Conservation (phyloP, 139 green algal genomes). For the Picochlorum costavermella region DNA sequence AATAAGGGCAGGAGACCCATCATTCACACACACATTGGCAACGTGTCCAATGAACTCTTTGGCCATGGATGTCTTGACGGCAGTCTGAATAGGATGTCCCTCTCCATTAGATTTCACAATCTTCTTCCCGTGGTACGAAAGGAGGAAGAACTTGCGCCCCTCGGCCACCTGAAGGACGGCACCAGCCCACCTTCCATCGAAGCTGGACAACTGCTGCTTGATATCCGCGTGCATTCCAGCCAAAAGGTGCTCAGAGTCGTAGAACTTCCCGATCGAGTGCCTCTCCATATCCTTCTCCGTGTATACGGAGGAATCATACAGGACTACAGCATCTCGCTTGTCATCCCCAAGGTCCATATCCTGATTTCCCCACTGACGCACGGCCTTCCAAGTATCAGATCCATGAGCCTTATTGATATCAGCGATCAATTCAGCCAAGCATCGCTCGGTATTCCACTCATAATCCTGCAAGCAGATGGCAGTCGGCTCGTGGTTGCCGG, state of each 20-base stretch:
- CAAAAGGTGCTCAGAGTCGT: conserved; percentile 10
- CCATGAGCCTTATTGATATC: conserved; percentile 1
- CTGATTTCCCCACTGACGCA: conserved; percentile 11
- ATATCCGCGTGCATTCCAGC: conserved; percentile 14
- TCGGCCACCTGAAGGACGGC: not conserved
- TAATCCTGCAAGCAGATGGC: conserved; percentile 11
- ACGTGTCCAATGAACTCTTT: conserved; percentile 12
- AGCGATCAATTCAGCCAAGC: not conserved
- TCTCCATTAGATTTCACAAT: not conserved
- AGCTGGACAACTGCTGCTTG: conserved; percentile 3
- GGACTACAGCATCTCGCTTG: conserved; percentile 8
- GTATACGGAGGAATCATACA: conserved; percentile 12
- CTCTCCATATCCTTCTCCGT: conserved; percentile 4
- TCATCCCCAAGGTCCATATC: not conserved
- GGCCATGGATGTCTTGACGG: conserved; percentile 10
- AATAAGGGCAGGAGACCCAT: conserved; percentile 6
- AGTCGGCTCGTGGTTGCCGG: not conserved
- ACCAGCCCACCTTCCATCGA: conserved; percentile 8
- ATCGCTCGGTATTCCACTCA: not conserved
- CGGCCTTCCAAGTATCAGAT: conserved; percentile 1
- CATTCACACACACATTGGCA: conserved; percentile 1
- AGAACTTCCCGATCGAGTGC: conserved; percentile 1
- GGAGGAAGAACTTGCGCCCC: conserved; percentile 8
- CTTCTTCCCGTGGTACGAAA: conserved; percentile 7
- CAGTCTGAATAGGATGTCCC: conserved; percentile 3